phyloP scores from a whole-genome alignment of 257 asterid genomes.

The Ligustrum vulgare region DNA sequence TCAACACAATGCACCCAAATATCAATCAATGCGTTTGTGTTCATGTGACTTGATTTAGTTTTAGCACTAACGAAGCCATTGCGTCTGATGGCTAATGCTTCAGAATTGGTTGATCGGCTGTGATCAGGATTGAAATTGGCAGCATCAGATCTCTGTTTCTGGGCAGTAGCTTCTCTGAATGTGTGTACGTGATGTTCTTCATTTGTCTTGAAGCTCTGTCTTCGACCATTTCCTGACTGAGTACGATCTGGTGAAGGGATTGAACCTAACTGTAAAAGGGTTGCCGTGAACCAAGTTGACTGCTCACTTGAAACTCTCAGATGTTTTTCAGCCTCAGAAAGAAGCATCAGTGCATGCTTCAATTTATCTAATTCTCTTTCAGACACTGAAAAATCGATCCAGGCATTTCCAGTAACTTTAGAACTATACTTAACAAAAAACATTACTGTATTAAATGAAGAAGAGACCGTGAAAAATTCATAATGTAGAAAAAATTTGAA shows the following conservation, averaged over 20 bases:
- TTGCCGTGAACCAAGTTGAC: conserved; percentile 98
- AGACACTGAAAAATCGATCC: conserved; percentile 54
- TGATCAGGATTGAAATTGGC: conserved; percentile 31
- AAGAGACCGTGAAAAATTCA: not conserved
- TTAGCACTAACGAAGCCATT: conserved; percentile 38
- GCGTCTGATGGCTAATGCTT: conserved; percentile 22
- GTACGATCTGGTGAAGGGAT: conserved; percentile 64
- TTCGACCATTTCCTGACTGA: conserved; percentile 73
- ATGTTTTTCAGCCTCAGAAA: conserved; percentile 94
- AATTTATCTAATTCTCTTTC: conserved; percentile 77
- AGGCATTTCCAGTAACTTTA: conserved; percentile 10
- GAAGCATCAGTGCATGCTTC: conserved; percentile 79
- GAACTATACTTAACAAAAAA: not conserved
- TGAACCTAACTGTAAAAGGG: conserved; percentile 87
- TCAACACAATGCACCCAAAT: conserved; percentile 80
- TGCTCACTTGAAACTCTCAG: conserved; percentile 82
- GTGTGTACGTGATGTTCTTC: conserved; percentile 59
- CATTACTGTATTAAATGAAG: conserved; percentile 1
- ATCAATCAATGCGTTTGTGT: conserved; percentile 57
- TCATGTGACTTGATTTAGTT: conserved; percentile 43
- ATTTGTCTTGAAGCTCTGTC: conserved; percentile 74
- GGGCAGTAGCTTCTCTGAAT: conserved; percentile 49
- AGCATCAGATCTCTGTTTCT: conserved; percentile 40
- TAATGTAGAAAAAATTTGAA: not conserved
- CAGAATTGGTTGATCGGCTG: conserved; percentile 29